Conservation (phyloP, 1,139 yeast genomes). For the Saccharomyces hybrid region DNA sequence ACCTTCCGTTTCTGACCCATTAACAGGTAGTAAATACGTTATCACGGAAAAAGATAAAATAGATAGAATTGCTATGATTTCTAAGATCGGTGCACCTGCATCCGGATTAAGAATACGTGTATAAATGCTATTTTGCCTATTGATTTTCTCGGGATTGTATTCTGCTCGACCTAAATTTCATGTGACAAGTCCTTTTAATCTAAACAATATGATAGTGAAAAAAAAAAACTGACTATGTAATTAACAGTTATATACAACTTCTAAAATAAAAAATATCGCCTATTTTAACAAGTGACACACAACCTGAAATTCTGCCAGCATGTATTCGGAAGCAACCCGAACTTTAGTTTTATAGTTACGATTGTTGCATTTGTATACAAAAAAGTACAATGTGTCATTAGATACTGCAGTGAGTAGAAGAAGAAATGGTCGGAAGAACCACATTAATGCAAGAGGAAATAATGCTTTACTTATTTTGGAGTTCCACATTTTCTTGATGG, state of each 20-base stretch:
- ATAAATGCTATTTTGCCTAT: not conserved
- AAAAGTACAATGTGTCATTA: not conserved
- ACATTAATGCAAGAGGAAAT: not conserved
- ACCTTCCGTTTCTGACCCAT: conserved; percentile 65
- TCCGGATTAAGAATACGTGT: conserved; percentile 61
- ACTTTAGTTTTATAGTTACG: not conserved
- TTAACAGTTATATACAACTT: not conserved
- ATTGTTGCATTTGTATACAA: not conserved
- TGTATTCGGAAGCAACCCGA: not conserved
- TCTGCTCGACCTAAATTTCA: not conserved
- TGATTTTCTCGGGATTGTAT: not conserved
- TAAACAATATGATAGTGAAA: not conserved
- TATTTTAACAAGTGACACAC: not conserved
- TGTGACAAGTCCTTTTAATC: not conserved
- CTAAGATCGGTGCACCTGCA: conserved; percentile 89
- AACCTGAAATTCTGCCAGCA: not conserved
- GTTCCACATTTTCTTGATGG: conserved; percentile 3
- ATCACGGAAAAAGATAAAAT: conserved; percentile 67
- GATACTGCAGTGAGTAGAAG: not conserved
- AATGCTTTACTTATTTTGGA: not conserved
- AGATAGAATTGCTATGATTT: conserved; percentile 68
- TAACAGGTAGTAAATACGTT: conserved; percentile 86
- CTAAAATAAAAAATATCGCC: not conserved
- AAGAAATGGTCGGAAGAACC: not conserved
- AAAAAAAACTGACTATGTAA: not conserved